Evolutionary conservation across 805 yeast genomes (phyloP).

Genomic region (Metschnikowia proteae): DNA sequence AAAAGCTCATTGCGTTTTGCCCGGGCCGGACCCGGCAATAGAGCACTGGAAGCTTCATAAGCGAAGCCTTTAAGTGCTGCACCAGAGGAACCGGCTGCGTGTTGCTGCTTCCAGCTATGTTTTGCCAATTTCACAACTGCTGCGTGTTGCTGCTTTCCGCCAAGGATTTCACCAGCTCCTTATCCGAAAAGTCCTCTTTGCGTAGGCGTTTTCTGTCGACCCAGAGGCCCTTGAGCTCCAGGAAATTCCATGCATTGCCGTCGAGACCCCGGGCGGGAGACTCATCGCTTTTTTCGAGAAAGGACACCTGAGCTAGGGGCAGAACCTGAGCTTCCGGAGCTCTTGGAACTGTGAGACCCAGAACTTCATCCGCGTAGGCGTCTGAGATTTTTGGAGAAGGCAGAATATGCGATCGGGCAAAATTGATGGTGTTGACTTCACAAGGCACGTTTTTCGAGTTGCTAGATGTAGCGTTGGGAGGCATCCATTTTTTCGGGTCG

Average conservation of each 20-base stretch:
- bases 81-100: not conserved
- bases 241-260: constrained; percentile 5
- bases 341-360: not conserved
- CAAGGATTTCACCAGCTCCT: constrained; percentile 1
- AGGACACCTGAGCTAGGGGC: not conserved
- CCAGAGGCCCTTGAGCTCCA: constrained; percentile 11
- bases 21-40: not conserved
- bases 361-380: not conserved
- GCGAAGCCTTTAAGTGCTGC: too few relatives aligned
- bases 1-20: not conserved
- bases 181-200: constrained; percentile 1
- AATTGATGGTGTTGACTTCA: constrained; percentile 3
- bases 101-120: not conserved
- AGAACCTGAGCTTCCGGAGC: not conserved
- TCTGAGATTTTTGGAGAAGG: constrained; percentile 5
- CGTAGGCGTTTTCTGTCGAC: constrained; percentile 6
- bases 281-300: not conserved
- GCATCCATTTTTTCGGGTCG: not conserved
- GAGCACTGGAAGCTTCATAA: too few relatives aligned
- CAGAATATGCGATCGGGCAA: not conserved
- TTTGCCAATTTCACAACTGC: not conserved
- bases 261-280: not conserved
- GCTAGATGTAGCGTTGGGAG: not conserved
- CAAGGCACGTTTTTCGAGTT: not conserved
- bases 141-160: constrained; percentile 1